Evolutionary conservation across 768 basidiomycete genomes (phyloP).

Genomic region (Macrolepiota fuliginosa): DNA sequence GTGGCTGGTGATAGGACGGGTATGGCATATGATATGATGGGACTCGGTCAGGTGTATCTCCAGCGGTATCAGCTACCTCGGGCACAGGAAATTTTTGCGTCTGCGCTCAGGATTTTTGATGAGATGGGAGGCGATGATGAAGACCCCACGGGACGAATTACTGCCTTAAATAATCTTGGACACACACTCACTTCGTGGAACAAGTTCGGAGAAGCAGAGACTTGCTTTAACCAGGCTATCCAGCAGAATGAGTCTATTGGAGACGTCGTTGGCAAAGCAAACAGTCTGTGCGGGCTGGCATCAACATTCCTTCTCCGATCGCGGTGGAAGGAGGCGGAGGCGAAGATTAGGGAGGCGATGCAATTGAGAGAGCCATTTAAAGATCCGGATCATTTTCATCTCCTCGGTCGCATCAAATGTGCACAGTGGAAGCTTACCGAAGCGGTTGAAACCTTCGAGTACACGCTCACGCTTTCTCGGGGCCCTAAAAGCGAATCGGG

Average conservation of each 20-base stretch:
- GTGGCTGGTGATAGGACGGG: conserved; percentile 19
- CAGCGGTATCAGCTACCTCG: conserved; percentile 13
- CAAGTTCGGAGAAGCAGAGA: conserved; percentile 19
- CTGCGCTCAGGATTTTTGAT: conserved; percentile 18
- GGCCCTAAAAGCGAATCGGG: conserved; percentile 6
- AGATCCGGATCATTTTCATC: conserved; percentile 24
- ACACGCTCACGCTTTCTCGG: neutral
- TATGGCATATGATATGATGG: conserved; percentile 25
- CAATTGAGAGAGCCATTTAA: conserved; percentile 18
- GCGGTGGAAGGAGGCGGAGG: conserved; percentile 21
- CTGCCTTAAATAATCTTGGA: conserved; percentile 24
- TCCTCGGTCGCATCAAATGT: conserved; percentile 16
- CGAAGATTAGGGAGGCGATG: conserved; percentile 21
- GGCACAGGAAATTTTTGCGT: conserved; percentile 15
- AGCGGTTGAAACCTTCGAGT: neutral
- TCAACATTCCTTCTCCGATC: conserved; percentile 23
- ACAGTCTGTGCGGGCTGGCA: conserved; percentile 22
- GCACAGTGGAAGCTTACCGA: conserved; percentile 7
- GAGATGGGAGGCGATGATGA: conserved; percentile 14
- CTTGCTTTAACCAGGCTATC: conserved; percentile 19
- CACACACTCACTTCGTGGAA: conserved; percentile 18
- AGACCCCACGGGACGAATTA: conserved; percentile 17
- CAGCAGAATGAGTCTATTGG: conserved; percentile 15
- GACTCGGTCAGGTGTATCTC: conserved; percentile 20
- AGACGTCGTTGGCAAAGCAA: conserved; percentile 21